Evolutionary conservation across 768 basidiomycete species (phyloP), one percentile per base, ranked within the genome.

Genomic region (Mycena filopes): DNA sequence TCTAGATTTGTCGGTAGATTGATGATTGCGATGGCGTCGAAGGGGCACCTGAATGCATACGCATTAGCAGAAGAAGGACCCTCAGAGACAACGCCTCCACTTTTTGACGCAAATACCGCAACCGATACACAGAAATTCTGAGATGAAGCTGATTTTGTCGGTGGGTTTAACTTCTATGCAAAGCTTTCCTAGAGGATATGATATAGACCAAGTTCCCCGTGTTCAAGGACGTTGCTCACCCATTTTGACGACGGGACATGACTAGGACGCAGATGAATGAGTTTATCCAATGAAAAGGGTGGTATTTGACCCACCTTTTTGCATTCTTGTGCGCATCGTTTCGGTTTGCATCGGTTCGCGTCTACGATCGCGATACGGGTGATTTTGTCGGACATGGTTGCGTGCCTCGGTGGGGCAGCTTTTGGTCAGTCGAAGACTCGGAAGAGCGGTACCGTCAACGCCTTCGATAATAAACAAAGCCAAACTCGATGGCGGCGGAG

Each of bases 21-120:
- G 83, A 99, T 98, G 80, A 99, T 99, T 48, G 93, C 87, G 76
- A 99, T 99, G 64, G 98, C 98, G 82, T 99, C 98, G 74, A 99
- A 99, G 28, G 98, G 98, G 75, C 98, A 99, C 80, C 97, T 99
- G 69, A 4, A 42, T 40, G 50, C 40, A 33, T 43, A 46, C 20
- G 36, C 51, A 15, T 62, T 16, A 47, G 33, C 31, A 20, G 23
- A 21, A 48, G n/a, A 11, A 41, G 25, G 36, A 49, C 25, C 40
- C 41, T 36, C 42, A 60, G 25, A 38, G 15, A 48, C 57, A 26
- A 67, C 13, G 31, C 33, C 81, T 91, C 76, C 74, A 98, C 97
- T 98, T 99, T 82, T 99, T 98, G 36, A 98, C 96, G 77, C 98
- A 99, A 74, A 99, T 99, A 93, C 98, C 98, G 79, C 98, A 99